Evolutionary conservation across 164 flowering plant genomes (phyloP), one percentile per base, ranked within the genome.

Genomic region (Nymphaea colorata): DNA sequence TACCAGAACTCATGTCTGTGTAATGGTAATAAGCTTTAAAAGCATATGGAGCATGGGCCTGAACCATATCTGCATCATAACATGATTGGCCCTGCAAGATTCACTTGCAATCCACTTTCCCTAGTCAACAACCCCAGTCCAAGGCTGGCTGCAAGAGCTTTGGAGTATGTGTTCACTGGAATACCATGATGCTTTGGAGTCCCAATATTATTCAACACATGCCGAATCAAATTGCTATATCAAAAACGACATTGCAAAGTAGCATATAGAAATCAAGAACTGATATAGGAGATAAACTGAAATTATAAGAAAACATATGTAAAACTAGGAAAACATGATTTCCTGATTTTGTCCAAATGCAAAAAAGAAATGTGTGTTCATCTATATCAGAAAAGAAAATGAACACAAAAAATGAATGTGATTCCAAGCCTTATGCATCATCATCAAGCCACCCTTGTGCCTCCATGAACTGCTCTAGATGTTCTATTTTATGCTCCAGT

Each of bases 41-140:
- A 66, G 96, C 98, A 78, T 84, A 92, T 2, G 87, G 77, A 25
- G 95, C 86, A 83, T 92, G 98, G 4, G 90, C 72, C 62, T 69
- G 71, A 45, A 92, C 90, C 55, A 72, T 86, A 74, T 92, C 85
- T 4, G 98, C 96, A 14, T 84, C 95, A 77, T 88, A 90, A 75
- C 98, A 92, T 7, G 81, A 80, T 67, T 87, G 80, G 41, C 95
- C 96, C 74, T 87, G 95, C 79, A 83, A 45, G 77, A 92, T 60
- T 8, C 85, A 76, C 5, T 91, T 81, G 76, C 98, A 92, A 64
- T 92, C 81, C 43, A 88, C 98, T 74, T 85, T 88, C 59, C 98
- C 98, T 6, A 92, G 91, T 51, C 98, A 96, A 78, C 98, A 92
- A 11, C 96, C 96, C 98, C 98, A 92, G 75, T 90, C 96, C 59